Conservation (phyloP, 441 rosid genomes). For the Arabidopsis hybrid region DNA sequence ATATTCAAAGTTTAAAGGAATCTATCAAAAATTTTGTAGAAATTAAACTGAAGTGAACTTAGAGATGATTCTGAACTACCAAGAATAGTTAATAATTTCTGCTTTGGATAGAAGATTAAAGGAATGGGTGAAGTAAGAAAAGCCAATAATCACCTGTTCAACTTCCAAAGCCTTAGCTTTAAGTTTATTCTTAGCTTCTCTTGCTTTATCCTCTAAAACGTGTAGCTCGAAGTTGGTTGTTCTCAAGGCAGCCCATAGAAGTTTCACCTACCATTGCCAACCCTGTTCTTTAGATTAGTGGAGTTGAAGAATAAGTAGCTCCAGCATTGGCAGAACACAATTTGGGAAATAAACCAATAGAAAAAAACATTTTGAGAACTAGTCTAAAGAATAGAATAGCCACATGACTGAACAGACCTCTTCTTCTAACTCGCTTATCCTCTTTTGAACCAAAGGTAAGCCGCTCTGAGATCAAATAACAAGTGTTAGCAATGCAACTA, state of each 20-base stretch:
- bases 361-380: not conserved
- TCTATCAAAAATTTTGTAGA: not conserved
- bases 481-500: constrained; percentile 30
- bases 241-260: constrained; percentile 73
- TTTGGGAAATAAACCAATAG: not conserved
- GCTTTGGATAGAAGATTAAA: constrained; percentile 10
- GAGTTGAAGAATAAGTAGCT: constrained; percentile 27
- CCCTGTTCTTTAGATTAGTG: constrained; percentile 48
- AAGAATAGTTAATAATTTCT: not conserved
- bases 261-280: constrained; percentile 60
- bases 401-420: constrained; percentile 55
- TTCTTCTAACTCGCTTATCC: constrained; percentile 58
- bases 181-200: constrained; percentile 59
- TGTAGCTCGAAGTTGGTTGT: constrained; percentile 81
- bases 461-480: constrained; percentile 49
- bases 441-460: constrained; percentile 46
- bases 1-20: not conserved
- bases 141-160: constrained; percentile 57
- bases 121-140: constrained; percentile 5
- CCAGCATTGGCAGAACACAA: constrained; percentile 10
- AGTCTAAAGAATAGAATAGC: not conserved
- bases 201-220: constrained; percentile 60
- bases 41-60: not conserved
- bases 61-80: not conserved
- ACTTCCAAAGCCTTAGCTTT: constrained; percentile 54